These are phyloP conservation scores for Clavispora asparagi DNA, from an alignment of 805 yeast genomes.

Conservation along the genomic window DNA sequence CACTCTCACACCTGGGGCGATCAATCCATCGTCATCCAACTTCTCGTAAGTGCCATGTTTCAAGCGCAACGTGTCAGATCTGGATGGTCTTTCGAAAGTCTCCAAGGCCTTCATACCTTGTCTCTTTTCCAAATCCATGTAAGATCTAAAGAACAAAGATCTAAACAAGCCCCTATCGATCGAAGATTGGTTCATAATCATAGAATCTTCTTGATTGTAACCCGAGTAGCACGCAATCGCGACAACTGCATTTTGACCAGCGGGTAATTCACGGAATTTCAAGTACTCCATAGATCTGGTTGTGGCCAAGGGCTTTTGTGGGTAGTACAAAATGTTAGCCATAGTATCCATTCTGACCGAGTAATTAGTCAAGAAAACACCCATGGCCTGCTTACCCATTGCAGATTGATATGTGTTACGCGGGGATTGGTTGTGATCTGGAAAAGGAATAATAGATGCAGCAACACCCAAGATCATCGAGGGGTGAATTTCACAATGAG, in stretches of 20 bases:
- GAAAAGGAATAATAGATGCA: conserved; percentile 98
- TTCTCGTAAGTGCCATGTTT: conserved; percentile 98
- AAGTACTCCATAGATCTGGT: conserved; percentile 97
- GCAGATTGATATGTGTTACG: conserved; percentile 99
- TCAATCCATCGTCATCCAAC: conserved; percentile 95
- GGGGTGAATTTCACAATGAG: conserved; percentile 99
- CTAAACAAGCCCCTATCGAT: conserved; percentile 96
- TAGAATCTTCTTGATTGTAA: conserved; percentile 99
- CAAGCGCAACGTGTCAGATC: conserved; percentile 90
- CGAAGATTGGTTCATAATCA: conserved; percentile 98
- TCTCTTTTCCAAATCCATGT: conserved; percentile 98
- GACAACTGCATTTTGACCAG: conserved; percentile 98
- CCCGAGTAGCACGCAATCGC: conserved; percentile 98
- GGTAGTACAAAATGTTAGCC: conserved; percentile 96
- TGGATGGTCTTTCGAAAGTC: conserved; percentile 94
- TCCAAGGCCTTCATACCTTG: conserved; percentile 98
- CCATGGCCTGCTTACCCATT: conserved; percentile 99
- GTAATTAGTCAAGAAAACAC: conserved; percentile 93
- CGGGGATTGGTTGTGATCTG: conserved; percentile 99
- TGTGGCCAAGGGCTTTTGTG: conserved; percentile 97
- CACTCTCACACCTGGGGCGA: conserved; percentile 97
- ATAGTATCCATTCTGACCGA: conserved; percentile 98
- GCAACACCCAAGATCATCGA: conserved; percentile 98
- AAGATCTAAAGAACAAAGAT: conserved; percentile 92
- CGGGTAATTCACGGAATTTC: conserved; percentile 96